Base-by-base conservation (phyloP, 345 rosid species). In the Gossypium stocksii region DNA sequence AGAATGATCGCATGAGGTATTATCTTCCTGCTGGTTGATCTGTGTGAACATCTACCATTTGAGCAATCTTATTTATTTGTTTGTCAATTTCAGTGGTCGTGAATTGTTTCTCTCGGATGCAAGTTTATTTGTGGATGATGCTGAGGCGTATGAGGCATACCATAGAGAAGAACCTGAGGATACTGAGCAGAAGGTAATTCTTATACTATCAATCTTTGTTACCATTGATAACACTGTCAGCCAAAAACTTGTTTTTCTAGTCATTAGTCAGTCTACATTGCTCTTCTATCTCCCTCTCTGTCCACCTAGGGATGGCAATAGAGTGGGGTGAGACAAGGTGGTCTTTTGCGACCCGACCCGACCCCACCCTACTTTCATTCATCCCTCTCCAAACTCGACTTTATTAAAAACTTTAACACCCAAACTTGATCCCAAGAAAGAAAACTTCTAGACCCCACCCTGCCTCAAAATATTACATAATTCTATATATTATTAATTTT, bases 1-100 rank as follows among this genome's bases (percentile, higher is more conserved):
- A 95, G 89, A 91, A 91, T 80, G 99, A 93, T 78, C 90, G 98
- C n/a, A 91, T 95, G 95, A 95, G 99, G 99, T 94, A 82, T 66
- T 54, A 51, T 66, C 70, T 16, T 66, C 22, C 54, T 20, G 3
- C 10, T 17, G 38, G n/a, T 46, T 66, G 64, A 57, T 71, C 49
- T 20, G 13, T 43, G n/a, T 58, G 9, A 22, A 25, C 8, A 60
- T 59, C 25, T 73, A 25, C 41, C 15, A 27, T 52, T 60, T 1
- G 75, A 49, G 66, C 66, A 11, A 61, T 41, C 76, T 15, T 27
- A 63, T 78, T 52, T 23, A 43, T 64, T 77, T 76, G 62, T 23
- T 69, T 78, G 46, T 74, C 61, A 56, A 66, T 84, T 77, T 56
- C 88, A 93, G 99, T 86, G 98, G 99, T 8, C 97, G 99, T 22